These are phyloP conservation scores for Skeletonema potamos DNA, from an alignment of 108 stramenopile genomes.

Conservation along the genomic window DNA sequence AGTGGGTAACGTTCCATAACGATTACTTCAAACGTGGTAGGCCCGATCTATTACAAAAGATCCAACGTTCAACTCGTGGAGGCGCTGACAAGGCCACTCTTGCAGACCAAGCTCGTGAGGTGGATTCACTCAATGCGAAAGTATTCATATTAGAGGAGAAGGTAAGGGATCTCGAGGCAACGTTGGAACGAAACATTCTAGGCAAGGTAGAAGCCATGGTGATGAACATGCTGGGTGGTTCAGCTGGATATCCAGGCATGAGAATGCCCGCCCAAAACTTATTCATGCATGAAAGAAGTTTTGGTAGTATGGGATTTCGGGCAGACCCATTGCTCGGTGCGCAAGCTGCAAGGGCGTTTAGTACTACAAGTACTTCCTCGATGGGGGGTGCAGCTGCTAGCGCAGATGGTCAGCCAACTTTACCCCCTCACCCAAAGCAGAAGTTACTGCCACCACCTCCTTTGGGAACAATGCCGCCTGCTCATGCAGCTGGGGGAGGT, in stretches of 20 bases:
- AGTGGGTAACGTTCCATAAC: slow-evolving; percentile 82
- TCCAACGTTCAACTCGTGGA: slow-evolving; percentile 81
- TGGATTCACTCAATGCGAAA: slow-evolving; percentile 62
- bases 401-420: slow-evolving; percentile 41
- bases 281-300: slow-evolving; percentile 6
- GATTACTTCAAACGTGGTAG: slow-evolving; percentile 86
- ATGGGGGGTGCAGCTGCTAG: slow-evolving; percentile 30
- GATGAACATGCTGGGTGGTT: slow-evolving; percentile 24
- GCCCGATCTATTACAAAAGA: slow-evolving; percentile 73
- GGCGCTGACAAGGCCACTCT: slow-evolving; percentile 45
- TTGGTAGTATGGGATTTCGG: slow-evolving; percentile 12
- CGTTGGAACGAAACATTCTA: slow-evolving; percentile 16
- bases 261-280: slow-evolving; percentile 6
- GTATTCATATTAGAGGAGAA: slow-evolving; percentile 55
- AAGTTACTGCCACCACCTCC: slow-evolving; percentile 56
- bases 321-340: slow-evolving; percentile 12
- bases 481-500: slow-evolving; percentile 40
- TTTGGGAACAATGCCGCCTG: not conserved
- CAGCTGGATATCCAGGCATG: not conserved
- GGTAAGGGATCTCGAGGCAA: slow-evolving; percentile 25
- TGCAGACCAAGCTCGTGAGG: slow-evolving; percentile 55
- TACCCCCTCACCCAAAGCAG: slow-evolving; percentile 87
- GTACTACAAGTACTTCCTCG: slow-evolving; percentile 33
- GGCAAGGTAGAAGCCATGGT: slow-evolving; percentile 30
- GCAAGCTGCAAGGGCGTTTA: slow-evolving; percentile 33